Evolutionary conservation across 805 yeast genomes (phyloP).

Genomic region (Nakazawaea holstii): DNA sequence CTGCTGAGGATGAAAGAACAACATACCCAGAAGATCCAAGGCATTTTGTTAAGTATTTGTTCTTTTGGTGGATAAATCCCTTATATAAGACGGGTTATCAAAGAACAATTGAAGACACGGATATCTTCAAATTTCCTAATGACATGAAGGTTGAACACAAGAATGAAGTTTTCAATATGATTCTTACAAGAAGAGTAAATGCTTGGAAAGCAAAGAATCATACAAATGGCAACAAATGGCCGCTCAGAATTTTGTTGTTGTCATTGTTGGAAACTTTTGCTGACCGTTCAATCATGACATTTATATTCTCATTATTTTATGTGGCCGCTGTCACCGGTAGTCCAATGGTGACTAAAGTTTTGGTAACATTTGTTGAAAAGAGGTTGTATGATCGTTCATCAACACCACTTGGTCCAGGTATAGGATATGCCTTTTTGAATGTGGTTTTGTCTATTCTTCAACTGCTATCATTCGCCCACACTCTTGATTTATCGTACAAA

Average conservation of each 20-base stretch:
- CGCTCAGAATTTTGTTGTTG: too few species aligned
- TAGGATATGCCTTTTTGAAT: neutral
- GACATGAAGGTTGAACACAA: constrained; percentile 35
- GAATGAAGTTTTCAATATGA: constrained; percentile 26
- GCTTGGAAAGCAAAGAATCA: constrained; percentile 15
- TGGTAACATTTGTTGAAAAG: constrained; percentile 59
- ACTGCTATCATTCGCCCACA: constrained; percentile 19
- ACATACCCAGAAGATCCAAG: constrained; percentile 24
- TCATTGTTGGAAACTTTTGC: constrained; percentile 32
- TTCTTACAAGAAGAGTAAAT: constrained; percentile 25
- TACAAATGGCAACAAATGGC: too few species aligned
- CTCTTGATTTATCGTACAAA: constrained; percentile 35
- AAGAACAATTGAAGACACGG: constrained; percentile 63
- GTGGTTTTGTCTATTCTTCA: neutral
- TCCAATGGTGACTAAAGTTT: constrained; percentile 59
- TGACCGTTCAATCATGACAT: constrained; percentile 29
- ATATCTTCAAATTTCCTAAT: constrained; percentile 42
- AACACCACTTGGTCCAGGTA: neutral
- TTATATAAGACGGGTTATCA: constrained; percentile 60
- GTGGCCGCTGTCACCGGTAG: too few species aligned
- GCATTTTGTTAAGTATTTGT: constrained; percentile 31
- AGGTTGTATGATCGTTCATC: constrained; percentile 25
- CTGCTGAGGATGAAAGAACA: constrained; percentile 42
- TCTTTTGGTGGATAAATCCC: constrained; percentile 70
- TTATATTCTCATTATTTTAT: constrained; percentile 42